Evolutionary conservation across 805 yeast species (phyloP).

Genomic region (Hagleromyces aurorensis): DNA sequence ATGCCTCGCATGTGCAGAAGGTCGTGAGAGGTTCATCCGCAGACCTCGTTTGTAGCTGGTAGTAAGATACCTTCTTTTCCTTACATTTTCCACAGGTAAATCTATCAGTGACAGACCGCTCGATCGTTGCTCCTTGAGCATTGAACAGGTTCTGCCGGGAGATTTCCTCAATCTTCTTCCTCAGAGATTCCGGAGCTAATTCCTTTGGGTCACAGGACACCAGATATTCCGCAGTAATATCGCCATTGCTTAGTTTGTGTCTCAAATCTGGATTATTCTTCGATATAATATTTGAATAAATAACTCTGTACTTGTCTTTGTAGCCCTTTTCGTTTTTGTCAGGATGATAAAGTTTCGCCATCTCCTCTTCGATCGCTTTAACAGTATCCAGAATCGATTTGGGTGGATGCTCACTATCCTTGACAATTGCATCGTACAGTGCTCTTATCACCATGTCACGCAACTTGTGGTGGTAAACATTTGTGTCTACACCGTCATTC

Average conservation of each 20-base stretch:
- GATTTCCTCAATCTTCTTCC: slow-evolving; percentile 75
- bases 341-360: slow-evolving; percentile 52
- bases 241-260: slow-evolving; percentile 56
- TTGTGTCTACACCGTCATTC: slow-evolving; percentile 70
- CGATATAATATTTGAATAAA: slow-evolving; percentile 80
- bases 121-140: slow-evolving; percentile 96
- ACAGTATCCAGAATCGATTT: slow-evolving; percentile 54
- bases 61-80: slow-evolving; percentile 92
- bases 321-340: slow-evolving; percentile 47
- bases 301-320: slow-evolving; percentile 75
- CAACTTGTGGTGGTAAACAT: slow-evolving; percentile 63
- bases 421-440: slow-evolving; percentile 80
- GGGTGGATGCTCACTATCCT: slow-evolving; percentile 62
- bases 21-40: slow-evolving; percentile 99
- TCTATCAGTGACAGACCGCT: slow-evolving; percentile 92
- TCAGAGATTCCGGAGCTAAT: slow-evolving; percentile 87
- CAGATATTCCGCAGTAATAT: slow-evolving; percentile 55
- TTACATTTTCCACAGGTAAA: slow-evolving; percentile 98
- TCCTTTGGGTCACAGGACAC: slow-evolving; percentile 86
- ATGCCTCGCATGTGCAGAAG: slow-evolving; percentile 93
- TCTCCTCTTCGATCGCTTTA: slow-evolving; percentile 65
- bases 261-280: slow-evolving; percentile 85
- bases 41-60: slow-evolving; percentile 95
- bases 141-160: slow-evolving; percentile 86
- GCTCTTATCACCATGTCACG: slow-evolving; percentile 82